Base-by-base conservation (phyloP, 1,284 basidiomycete species). In the Rhodotorula sp. region DNA sequence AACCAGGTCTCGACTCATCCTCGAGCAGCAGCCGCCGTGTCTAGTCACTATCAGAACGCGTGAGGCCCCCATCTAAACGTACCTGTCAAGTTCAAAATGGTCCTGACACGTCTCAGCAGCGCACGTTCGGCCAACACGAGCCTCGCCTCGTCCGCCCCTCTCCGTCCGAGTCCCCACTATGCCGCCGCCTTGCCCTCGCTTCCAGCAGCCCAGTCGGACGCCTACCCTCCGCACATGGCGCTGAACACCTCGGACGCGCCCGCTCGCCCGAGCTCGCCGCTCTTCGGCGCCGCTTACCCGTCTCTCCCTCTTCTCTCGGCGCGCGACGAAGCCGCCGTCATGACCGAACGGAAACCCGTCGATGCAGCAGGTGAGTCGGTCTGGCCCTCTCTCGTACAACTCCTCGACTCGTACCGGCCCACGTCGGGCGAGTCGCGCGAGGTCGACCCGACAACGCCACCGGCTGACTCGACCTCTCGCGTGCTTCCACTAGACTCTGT, bases 41-140 rank as follows among this genome's bases (percentile, higher is more conserved):
- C 39, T 43, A 43, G 39, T 43, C 39, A 43, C 39, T 43, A 10
- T 8, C 39, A 43, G 39, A 51, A 7, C 49, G 49, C 49, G 49
- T 51, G 49, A 51, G 49, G 49, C 49, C 49, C 23, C 49, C 49
- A 23, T 8, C 18, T 51, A 10, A 51, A 10, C 20, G 14, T 16
- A 20, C 23, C 49, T 18, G 23, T 29, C 54, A 26, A 43, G 39
- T 43, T 12, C 39, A 43, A 43, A 7, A 56, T 56, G 54, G 54
- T 56, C 54, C 54, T 56, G 54, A 56, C 54, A 56, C 54, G 54
- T 56, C 54, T 56, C 54, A 56, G 54, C 54, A 56, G 54, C 26
- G n/a, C 54, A 16, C 51, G n/a, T n/a, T 21, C 51, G 51, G n/a
- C 39, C 39, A 43, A 43, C 12, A 43, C 39, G 39, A 43, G 39